Base-by-base conservation (phyloP, 2,329 filamentous ascomycete species). In the Fusarium caatingaense region DNA sequence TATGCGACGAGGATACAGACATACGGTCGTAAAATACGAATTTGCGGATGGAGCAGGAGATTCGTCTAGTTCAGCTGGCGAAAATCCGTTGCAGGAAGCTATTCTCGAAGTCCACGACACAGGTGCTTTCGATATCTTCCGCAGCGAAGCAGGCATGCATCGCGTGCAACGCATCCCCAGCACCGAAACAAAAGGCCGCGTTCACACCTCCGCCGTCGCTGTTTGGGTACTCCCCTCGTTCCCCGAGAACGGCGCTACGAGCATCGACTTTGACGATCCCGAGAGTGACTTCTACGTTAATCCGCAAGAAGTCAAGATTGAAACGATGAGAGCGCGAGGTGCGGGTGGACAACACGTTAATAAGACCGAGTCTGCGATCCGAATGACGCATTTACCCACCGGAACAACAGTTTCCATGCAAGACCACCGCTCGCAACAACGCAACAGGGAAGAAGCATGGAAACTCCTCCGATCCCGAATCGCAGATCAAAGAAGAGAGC, bases 261-360 rank as follows among this genome's bases (percentile, higher is more conserved):
- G 74, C 11, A 83, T 85, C 48, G 89, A 93, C 77, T 87, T 92
- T 69, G 90, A 95, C 66, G 91, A 98, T 74, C 95, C 95, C 0
- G 91, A 90, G 59, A 97, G 93, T 79, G 92, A 98, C 77, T 98
- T 97, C 82, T 97, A 94, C 82, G 86, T 99, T 64, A 89, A 97
- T 76, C 89, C 92, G 8, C 86, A 89, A 65, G 95, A 99, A 63
- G 93, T 99, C 25, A 87, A 87, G 54, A 85, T 89, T 21, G 96
- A 99, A 78, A 93, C 94, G 65, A 97, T 98, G 94, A 88, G 94
- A 18, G 94, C 96, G 0, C 86, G 93, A 47, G 96, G 96, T 64
- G 95, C 96, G 1, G 96, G 96, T 32, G 96, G 96, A 1, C 96
- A 99, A 83, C 96, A 99, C 81, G 96, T 99, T 78, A 99, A 99